phyloP scores from a whole-genome alignment of 192 early-diverging fungal species.

The Obelidium mucronatum region DNA sequence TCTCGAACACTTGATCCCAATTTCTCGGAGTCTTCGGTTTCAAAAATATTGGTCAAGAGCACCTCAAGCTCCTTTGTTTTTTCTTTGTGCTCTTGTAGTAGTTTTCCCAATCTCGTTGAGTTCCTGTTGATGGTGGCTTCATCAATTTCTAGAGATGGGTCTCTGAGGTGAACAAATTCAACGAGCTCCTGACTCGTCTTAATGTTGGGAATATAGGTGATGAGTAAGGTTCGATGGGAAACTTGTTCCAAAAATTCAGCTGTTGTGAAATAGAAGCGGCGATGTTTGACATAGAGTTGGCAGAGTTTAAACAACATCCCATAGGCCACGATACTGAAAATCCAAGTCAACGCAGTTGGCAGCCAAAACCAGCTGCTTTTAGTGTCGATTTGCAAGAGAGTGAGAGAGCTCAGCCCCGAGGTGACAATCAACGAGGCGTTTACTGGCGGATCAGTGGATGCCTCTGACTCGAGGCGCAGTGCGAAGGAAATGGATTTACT shows the following conservation, averaged over 20 bases:
- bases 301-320: not conserved
- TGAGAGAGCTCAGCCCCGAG: not conserved
- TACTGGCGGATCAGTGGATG: too few species aligned
- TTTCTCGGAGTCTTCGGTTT: not conserved
- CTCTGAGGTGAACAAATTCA: not conserved
- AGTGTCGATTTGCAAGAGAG: slow-evolving; percentile 27
- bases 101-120: not conserved
- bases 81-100: not conserved
- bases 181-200: slow-evolving; percentile 9
- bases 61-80: slow-evolving; percentile 23
- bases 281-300: slow-evolving; percentile 11
- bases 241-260: slow-evolving; percentile 2
- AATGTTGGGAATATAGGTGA: slow-evolving; percentile 27
- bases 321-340: slow-evolving; percentile 16
- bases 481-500: not conserved
- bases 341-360: slow-evolving; percentile 9
- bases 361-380: slow-evolving; percentile 16
- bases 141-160: not conserved
- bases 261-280: slow-evolving; percentile 19
- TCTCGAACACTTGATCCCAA: not conserved
- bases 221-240: slow-evolving; percentile 18
- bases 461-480: not conserved
- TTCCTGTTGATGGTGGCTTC: slow-evolving; percentile 30
- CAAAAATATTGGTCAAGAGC: slow-evolving; percentile 2
- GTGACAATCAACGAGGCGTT: not conserved